These are phyloP conservation scores for Globisporangium mamillatum DNA, from an alignment of 352 stramenopile genomes.

Conservation along the genomic window DNA sequence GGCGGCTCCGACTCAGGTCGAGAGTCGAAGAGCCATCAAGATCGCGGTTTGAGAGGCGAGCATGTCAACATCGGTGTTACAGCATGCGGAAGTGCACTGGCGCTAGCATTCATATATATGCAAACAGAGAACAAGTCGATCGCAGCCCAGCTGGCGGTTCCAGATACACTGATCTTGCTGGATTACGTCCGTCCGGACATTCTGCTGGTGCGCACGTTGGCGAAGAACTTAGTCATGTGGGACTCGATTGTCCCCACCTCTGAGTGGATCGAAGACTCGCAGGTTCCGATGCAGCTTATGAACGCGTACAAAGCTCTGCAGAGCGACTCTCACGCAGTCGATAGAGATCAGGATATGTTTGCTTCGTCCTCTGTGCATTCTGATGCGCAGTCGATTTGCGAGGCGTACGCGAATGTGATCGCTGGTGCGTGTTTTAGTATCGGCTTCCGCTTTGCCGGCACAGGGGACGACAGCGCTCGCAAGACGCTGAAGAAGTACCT, in stretches of 20 bases:
- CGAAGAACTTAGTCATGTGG: slow-evolving; percentile 95
- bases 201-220: slow-evolving; percentile 92
- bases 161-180: slow-evolving; percentile 94
- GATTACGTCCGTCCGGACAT: slow-evolving; percentile 96
- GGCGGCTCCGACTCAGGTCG: slow-evolving; percentile 57
- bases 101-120: slow-evolving; percentile 97
- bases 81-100: slow-evolving; percentile 89
- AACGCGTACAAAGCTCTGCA: slow-evolving; percentile 44
- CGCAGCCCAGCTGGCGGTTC: slow-evolving; percentile 85
- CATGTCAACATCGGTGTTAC: slow-evolving; percentile 96
- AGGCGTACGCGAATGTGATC: slow-evolving; percentile 94
- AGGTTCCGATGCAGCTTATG: slow-evolving; percentile 57
- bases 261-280: slow-evolving; percentile 87
- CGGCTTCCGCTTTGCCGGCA: slow-evolving; percentile 94
- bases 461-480: slow-evolving; percentile 49
- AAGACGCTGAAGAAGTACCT: slow-evolving; percentile 65
- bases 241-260: slow-evolving; percentile 85
- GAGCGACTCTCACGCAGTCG: neutral
- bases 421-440: slow-evolving; percentile 94
- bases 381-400: slow-evolving; percentile 90
- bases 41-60: slow-evolving; percentile 52
- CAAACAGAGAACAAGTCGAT: slow-evolving; percentile 89
- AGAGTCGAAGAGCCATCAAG: slow-evolving; percentile 36
- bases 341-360: slow-evolving; percentile 9
- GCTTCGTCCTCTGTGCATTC: slow-evolving; percentile 24